Evolutionary conservation across 768 basidiomycete genomes (phyloP).

Genomic region (Hydnomerulius pinastri): DNA sequence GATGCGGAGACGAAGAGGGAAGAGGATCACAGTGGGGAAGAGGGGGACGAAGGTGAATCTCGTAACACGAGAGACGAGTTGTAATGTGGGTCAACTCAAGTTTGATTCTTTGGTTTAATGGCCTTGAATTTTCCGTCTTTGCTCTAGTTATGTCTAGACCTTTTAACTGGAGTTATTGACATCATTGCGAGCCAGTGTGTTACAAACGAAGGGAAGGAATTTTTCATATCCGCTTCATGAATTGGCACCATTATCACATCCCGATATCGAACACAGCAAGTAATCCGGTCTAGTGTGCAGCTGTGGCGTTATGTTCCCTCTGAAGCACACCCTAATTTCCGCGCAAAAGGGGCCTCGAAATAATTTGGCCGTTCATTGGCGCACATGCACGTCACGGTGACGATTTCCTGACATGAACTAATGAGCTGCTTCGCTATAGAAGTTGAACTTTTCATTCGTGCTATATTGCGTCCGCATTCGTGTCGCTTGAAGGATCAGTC

Average conservation of each 20-base stretch:
- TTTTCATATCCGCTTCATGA: conserved; percentile 29
- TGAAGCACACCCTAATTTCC: conserved; percentile 22
- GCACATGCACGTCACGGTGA: conserved; percentile 3
- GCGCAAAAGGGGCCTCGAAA: conserved; percentile 2
- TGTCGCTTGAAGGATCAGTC: neutral
- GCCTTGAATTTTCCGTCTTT: conserved; percentile 16
- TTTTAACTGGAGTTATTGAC: neutral
- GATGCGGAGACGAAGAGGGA: conserved; percentile 28
- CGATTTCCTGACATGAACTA: conserved; percentile 10
- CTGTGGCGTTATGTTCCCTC: conserved; percentile 8
- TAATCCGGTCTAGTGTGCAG: conserved; percentile 6
- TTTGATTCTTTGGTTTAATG: conserved; percentile 11
- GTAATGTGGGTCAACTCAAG: conserved; percentile 27
- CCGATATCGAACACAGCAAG: conserved; percentile 17
- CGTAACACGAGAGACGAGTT: conserved; percentile 33
- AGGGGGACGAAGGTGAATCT: conserved; percentile 34
- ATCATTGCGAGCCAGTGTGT: neutral
- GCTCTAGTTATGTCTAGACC: conserved; percentile 8
- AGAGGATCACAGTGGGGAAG: conserved; percentile 23
- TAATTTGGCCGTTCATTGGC: too few relatives aligned
- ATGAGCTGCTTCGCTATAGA: conserved; percentile 12
- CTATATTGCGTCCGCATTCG: neutral
- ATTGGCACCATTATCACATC: neutral
- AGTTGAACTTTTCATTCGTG: neutral
- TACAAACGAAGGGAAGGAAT: conserved; percentile 3